Evolutionary conservation across 306 rosid species (phyloP), one percentile per base, ranked within the genome.

Genomic region (Amphicarpaea edgeworthii): DNA sequence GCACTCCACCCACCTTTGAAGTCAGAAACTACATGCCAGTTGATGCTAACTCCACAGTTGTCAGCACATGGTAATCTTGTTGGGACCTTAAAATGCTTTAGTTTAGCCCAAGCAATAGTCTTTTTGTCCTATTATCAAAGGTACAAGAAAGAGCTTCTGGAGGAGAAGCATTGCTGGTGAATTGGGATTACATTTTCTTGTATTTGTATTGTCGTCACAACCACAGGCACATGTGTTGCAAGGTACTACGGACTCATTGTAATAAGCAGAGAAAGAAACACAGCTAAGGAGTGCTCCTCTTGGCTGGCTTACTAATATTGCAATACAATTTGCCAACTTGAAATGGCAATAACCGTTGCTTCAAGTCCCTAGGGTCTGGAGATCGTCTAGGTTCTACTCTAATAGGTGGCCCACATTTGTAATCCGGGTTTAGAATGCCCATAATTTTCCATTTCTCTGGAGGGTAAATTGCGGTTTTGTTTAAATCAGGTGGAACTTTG

Each of bases 31-130:
- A 91, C 7, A 49, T 91, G 94, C 94, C 92, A 91, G 20, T 87
- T 89, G n/a, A 91, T 64, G 66, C 88, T 87, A 8, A 91, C 87
- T 7, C 89, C 86, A 63, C 97, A 91, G 19, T 91, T 87, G 59
- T 91, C 94, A 6, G 77, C 86, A 14, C 97, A 89, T 1, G 97
- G 94, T 21, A 87, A 6, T 15, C 38, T 83, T 17, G 12, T 83
- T 0, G 94, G 97, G 2, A 77, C 45, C 0, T 49, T 64, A 16
- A 38, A 66, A 30, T 85, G 89, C 47, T 87, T 89, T 17, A 89
- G 58, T 24, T 46, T 87, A 0, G 92, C 92, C 97, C 94, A 91
- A 21, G 93, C 92, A 37, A 76, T 2, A 0, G 91, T 71, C 70
- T 86, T 87, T 1, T 0, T 1, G 80, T 68, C 68, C 94, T 77